phyloP scores from a whole-genome alignment of 1,139 yeast genomes.

The Zhuliangozyma blackwelliae region DNA sequence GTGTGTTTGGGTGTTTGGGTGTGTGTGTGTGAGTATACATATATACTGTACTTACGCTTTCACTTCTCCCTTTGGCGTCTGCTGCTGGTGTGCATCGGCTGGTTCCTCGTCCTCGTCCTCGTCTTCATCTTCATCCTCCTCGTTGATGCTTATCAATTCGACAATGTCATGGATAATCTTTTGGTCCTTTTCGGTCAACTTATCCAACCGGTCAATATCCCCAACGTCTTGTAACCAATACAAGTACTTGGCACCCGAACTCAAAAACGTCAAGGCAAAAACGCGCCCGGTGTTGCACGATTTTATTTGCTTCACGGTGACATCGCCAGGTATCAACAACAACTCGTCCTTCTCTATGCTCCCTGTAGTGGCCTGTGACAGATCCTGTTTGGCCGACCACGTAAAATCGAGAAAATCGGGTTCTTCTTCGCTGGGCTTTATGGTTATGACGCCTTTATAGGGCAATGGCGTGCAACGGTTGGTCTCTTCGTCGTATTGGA shows the following conservation, averaged over 20 bases:
- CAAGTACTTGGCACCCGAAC: slow-evolving; percentile 79
- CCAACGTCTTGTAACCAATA: slow-evolving; percentile 90
- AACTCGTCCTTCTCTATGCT: slow-evolving; percentile 59
- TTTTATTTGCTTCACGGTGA: slow-evolving; percentile 69
- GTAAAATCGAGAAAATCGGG: slow-evolving; percentile 40
- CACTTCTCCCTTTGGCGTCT: slow-evolving; percentile 13
- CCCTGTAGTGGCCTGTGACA: slow-evolving; percentile 23
- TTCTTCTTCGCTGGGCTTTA: slow-evolving; percentile 59
- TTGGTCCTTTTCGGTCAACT: slow-evolving; percentile 62
- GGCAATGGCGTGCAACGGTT: slow-evolving; percentile 72
- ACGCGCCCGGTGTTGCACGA: slow-evolving; percentile 84
- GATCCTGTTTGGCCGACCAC: slow-evolving; percentile 38
- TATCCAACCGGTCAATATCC: slow-evolving; percentile 57
- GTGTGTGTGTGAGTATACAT: background rate
- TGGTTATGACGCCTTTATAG: slow-evolving; percentile 67
- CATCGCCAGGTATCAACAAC: slow-evolving; percentile 89
- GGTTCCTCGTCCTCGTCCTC: slow-evolving; percentile 21
- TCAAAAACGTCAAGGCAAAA: slow-evolving; percentile 72
- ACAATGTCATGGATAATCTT: slow-evolving; percentile 49
- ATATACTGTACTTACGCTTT: slow-evolving; percentile 14
- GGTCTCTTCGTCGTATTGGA: slow-evolving; percentile 65
- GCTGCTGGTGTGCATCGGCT: background rate
- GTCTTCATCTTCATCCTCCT: slow-evolving; percentile 43
- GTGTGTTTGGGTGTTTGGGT: background rate
- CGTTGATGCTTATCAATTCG: slow-evolving; percentile 43